Evolutionary conservation across 2,329 filamentous ascomycete species (phyloP), one percentile per base, ranked within the genome.

Genomic region (Aspergillus fumigatus): DNA sequence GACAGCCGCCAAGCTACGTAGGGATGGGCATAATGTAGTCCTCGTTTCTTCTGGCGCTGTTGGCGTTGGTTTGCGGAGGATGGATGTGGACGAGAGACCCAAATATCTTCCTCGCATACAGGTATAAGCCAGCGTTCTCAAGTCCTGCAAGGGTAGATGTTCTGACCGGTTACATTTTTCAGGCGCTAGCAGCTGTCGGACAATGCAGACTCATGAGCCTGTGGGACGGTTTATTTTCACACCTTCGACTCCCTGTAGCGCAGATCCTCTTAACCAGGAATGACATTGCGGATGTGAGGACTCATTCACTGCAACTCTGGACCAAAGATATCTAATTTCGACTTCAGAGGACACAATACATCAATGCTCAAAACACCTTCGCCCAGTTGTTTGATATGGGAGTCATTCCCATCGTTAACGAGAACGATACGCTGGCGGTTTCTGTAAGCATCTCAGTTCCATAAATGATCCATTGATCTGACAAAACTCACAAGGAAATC

Each of bases 1-100:
- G 77, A 97, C 94, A 21, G 92, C 91, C 14, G 88, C 93, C 53
- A 89, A 87, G 69, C 81, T 99, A 47, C 87, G 87, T 63, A 88
- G 92, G 74, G 89, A 96, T 85, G 94, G 94, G 51, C 92, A 99
- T 74, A 86, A 88, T 66, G 94, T 99, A 52, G 88, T 99, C 73
- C 89, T 99, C 63, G 95, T 97, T 61, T 99, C 94, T 2, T 99
- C 94, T 0, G 94, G 94, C 58, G 94, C 94, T 73, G 96, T 99
- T 74, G 94, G 93, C 57, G 92, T 99, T 59, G 94, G 92, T 6
- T 80, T 99, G 59, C 85, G 90, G 56, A 86, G 92, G 59, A 96
- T 97, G 90, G 86, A 96, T 71, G 81, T 96, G 58, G 86, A 90
- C 27, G 88, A 89, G 68, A 84, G 91, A 64, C 94, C 94, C 23